Conservation (phyloP, 208 protist genomes). For the Crithidia fasciculata region DNA sequence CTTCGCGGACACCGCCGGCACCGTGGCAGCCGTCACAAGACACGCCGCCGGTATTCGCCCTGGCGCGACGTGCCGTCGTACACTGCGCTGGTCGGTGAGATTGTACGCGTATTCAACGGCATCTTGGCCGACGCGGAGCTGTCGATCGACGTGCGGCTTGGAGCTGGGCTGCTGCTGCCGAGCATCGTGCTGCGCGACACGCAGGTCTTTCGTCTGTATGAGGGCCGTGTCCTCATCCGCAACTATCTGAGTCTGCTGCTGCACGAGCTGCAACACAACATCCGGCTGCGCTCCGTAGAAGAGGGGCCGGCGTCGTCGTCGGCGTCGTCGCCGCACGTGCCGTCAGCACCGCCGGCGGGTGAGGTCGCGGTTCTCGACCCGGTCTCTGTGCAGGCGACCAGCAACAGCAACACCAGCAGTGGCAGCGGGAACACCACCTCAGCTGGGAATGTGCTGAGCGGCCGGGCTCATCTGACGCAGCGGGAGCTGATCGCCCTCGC, state of each 20-base stretch:
- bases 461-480: slow-evolving; percentile 32
- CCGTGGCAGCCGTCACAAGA: slow-evolving; percentile 4
- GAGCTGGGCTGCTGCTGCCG: slow-evolving; percentile 45
- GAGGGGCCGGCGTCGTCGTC: background rate
- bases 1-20: background rate
- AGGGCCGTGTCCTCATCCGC: slow-evolving; percentile 65
- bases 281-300: slow-evolving; percentile 2
- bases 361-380: too few relatives aligned
- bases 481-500: slow-evolving; percentile 44
- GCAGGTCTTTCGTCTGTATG: slow-evolving; percentile 54
- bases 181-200: slow-evolving; percentile 51
- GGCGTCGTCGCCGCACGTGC: background rate
- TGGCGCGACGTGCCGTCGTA: slow-evolving; percentile 67
- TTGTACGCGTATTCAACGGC: slow-evolving; percentile 46
- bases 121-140: slow-evolving; percentile 37
- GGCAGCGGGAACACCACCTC: background rate
- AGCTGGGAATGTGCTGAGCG: slow-evolving; percentile 1
- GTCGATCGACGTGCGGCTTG: slow-evolving; percentile 48
- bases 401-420: background rate
- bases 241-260: slow-evolving; percentile 46
- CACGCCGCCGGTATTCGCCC: slow-evolving; percentile 8
- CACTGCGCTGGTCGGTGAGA: slow-evolving; percentile 46
- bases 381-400: background rate
- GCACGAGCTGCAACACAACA: slow-evolving; percentile 33
- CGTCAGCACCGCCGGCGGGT: too few relatives aligned